These are phyloP conservation scores for Pulveroboletus sp. DNA, from an alignment of 768 basidiomycete species.

Conservation along the genomic window DNA sequence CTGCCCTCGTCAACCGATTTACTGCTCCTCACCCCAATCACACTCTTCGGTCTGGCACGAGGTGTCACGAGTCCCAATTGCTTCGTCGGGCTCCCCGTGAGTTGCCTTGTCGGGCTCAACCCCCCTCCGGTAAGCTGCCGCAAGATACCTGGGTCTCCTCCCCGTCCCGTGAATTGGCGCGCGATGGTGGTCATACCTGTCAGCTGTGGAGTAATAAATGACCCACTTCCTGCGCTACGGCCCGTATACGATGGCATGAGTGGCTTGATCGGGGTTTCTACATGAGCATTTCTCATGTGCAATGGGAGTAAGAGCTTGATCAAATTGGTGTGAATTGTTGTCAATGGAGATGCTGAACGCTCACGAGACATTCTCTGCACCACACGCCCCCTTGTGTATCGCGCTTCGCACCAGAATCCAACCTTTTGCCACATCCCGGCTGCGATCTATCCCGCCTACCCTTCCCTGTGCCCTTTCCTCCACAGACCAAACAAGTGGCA, in stretches of 20 bases:
- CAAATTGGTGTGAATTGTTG: constrained; percentile 7
- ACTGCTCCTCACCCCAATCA: constrained; percentile 61
- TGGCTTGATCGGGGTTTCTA: constrained; percentile 48
- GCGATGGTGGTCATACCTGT: constrained; percentile 73
- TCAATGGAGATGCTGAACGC: constrained; percentile 18
- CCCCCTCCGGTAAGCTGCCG: constrained; percentile 67
- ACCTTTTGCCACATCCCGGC: constrained; percentile 76
- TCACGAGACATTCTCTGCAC: constrained; percentile 81
- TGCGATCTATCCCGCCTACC: constrained; percentile 50
- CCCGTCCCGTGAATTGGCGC: constrained; percentile 67
- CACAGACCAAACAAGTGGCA: constrained; percentile 70
- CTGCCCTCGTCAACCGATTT: constrained; percentile 64
- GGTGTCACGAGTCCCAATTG: constrained; percentile 42
- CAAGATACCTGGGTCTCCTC: constrained; percentile 33
- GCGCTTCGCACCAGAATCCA: constrained; percentile 78
- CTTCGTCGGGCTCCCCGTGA: constrained; percentile 65
- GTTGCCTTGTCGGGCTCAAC: constrained; percentile 62
- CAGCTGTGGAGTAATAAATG: constrained; percentile 45
- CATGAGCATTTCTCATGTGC: constrained; percentile 44
- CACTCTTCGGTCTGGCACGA: constrained; percentile 71
- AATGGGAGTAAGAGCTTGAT: constrained; percentile 52
- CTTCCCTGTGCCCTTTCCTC: constrained; percentile 50
- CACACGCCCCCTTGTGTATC: constrained; percentile 67
- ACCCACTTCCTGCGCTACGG: constrained; percentile 22
- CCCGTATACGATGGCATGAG: constrained; percentile 44